phyloP scores from a whole-genome alignment of 2,329 filamentous ascomycete species.

The Trichoderma polysporum region DNA sequence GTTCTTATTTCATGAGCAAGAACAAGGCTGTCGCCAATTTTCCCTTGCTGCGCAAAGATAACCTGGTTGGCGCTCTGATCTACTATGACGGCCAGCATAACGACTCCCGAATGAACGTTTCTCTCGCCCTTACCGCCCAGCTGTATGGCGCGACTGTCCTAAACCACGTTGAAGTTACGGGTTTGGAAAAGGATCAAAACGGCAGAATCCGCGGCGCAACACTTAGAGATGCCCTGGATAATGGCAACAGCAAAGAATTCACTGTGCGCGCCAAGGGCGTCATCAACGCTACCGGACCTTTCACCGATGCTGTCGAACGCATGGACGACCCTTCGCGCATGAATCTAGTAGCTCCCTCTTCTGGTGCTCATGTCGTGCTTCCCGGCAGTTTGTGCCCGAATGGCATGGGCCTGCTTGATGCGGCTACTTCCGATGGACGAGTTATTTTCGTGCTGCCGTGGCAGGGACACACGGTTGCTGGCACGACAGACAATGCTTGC shows the following conservation, averaged over 20 bases:
- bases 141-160: constrained; percentile 78
- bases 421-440: constrained; percentile 77
- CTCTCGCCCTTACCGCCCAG: constrained; percentile 75
- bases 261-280: constrained; percentile 75
- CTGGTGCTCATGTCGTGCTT: constrained; percentile 80
- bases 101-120: constrained; percentile 85
- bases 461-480: constrained; percentile 83
- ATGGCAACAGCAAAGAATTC: constrained; percentile 61
- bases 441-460: constrained; percentile 87
- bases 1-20: constrained; percentile 77
- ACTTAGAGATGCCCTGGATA: constrained; percentile 51
- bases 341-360: constrained; percentile 76
- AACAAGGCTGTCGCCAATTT: constrained; percentile 76
- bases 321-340: constrained; percentile 70
- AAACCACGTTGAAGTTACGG: constrained; percentile 78
- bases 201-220: constrained; percentile 69
- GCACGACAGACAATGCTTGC: constrained; percentile 76
- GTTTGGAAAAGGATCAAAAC: constrained; percentile 66
- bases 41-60: constrained; percentile 73
- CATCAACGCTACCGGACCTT: constrained; percentile 82
- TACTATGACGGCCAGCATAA: constrained; percentile 90
- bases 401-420: constrained; percentile 81
- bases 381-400: constrained; percentile 76
- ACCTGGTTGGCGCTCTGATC: constrained; percentile 73
- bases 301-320: constrained; percentile 76